A percentile compares a stretch with the other conserved stretches of the same genome.
Conservation (phyloP, 768 basidiomycete species). For the Mycena metata region DNA sequence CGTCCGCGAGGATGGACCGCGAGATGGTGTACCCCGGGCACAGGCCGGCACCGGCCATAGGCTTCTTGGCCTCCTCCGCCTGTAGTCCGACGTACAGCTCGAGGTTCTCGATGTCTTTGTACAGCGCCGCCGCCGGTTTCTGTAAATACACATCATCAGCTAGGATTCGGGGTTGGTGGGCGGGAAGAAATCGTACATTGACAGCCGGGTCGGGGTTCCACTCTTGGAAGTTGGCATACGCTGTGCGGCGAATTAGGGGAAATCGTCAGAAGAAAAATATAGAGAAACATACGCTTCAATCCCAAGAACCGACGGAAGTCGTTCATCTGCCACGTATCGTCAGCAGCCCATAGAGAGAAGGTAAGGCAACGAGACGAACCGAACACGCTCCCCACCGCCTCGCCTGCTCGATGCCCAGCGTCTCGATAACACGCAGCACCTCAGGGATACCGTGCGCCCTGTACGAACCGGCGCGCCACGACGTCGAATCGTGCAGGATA, state of each 20-base stretch:
- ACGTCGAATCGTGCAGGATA: constrained; percentile 74
- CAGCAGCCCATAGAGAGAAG: constrained; percentile 9
- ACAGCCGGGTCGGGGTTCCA: constrained; percentile 79
- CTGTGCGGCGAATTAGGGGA: constrained; percentile 50
- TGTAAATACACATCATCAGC: constrained; percentile 41
- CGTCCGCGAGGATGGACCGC: constrained; percentile 86
- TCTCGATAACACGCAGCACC: constrained; percentile 74
- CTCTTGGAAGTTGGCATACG: constrained; percentile 73
- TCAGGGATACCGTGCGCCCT: constrained; percentile 78
- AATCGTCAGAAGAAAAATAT: not conserved
- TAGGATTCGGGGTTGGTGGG: not conserved
- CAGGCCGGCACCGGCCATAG: constrained; percentile 77
- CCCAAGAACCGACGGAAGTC: constrained; percentile 82
- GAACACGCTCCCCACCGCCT: constrained; percentile 81
- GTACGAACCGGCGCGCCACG: constrained; percentile 71
- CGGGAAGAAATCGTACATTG: constrained; percentile 53
- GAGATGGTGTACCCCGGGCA: constrained; percentile 90
- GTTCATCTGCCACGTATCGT: constrained; percentile 61
- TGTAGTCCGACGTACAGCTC: constrained; percentile 84
- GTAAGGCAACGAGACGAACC: too few relatives aligned
- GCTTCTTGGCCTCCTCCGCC: constrained; percentile 78
- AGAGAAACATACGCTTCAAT: constrained; percentile 63
- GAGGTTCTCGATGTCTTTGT: constrained; percentile 81
- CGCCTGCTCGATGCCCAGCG: constrained; percentile 76
- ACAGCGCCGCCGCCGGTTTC: constrained; percentile 75